phyloP scores from a whole-genome alignment of 208 protist species.

The Phytomonas sp. region DNA sequence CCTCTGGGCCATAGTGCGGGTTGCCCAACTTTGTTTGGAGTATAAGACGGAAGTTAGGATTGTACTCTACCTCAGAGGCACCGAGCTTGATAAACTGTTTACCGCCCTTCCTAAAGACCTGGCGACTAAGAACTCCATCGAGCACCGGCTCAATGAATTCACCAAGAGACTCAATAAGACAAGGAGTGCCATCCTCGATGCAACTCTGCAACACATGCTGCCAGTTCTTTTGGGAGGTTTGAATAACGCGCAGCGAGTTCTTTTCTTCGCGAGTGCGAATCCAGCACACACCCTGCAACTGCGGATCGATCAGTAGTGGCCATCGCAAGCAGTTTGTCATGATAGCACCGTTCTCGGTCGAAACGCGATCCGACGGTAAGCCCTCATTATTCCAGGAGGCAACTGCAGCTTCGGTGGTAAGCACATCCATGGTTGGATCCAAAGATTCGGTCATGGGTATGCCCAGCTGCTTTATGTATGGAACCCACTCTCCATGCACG shows the following conservation, averaged over 20 bases:
- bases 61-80: slow-evolving; percentile 94
- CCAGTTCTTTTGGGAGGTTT: slow-evolving; percentile 89
- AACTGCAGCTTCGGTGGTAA: slow-evolving; percentile 87
- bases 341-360: slow-evolving; percentile 97
- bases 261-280: slow-evolving; percentile 93
- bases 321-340: slow-evolving; percentile 94
- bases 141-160: slow-evolving; percentile 97
- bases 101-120: slow-evolving; percentile 92
- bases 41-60: slow-evolving; percentile 94
- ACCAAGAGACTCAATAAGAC: slow-evolving; percentile 94
- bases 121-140: slow-evolving; percentile 93
- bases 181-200: slow-evolving; percentile 89
- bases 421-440: slow-evolving; percentile 89
- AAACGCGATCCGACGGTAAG: slow-evolving; percentile 95
- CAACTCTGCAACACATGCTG: slow-evolving; percentile 88
- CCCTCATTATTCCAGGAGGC: slow-evolving; percentile 97
- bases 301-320: slow-evolving; percentile 98
- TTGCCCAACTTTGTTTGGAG: slow-evolving; percentile 98
- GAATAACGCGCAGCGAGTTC: slow-evolving; percentile 90
- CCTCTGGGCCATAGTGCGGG: slow-evolving; percentile 98
- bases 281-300: slow-evolving; percentile 97
- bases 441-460: slow-evolving; percentile 93
- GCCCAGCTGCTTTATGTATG: slow-evolving; percentile 77
- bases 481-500: slow-evolving; percentile 90
- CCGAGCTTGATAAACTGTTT: slow-evolving; percentile 92